A percentile compares a stretch with the other conserved stretches of the same genome.
These are phyloP conservation scores for Cardamine resedifolia DNA, from an alignment of 345 rosid species.

Conservation along the genomic window DNA sequence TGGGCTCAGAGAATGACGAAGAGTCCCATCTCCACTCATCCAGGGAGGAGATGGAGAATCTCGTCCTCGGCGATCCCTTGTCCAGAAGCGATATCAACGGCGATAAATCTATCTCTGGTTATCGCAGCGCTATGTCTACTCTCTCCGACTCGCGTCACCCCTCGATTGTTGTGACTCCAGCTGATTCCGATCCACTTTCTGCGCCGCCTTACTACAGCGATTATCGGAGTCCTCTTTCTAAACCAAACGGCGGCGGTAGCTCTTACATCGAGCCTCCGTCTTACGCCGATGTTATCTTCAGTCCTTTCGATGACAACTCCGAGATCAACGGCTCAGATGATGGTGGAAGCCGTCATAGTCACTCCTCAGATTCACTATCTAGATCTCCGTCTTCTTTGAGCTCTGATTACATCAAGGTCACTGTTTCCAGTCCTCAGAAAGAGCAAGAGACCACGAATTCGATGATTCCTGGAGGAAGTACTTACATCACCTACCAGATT, in stretches of 20 bases:
- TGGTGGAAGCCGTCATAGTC: constrained; percentile 38
- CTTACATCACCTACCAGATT: constrained; percentile 69
- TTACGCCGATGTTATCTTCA: constrained; percentile 80
- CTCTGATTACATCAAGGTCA: constrained; percentile 65
- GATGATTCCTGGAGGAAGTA: constrained; percentile 64
- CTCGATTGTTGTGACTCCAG: constrained; percentile 46
- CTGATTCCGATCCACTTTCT: constrained; percentile 80
- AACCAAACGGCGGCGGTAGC: constrained; percentile 35
- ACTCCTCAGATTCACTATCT: constrained; percentile 46
- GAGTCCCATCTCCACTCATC: constrained; percentile 54
- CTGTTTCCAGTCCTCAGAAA: constrained; percentile 84
- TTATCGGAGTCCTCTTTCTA: constrained; percentile 28
- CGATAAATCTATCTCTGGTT: constrained; percentile 44
- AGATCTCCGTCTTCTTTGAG: constrained; percentile 58
- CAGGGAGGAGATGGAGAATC: constrained; percentile 72
- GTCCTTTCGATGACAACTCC: constrained; percentile 66
- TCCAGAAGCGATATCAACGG: constrained; percentile 24
- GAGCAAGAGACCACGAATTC: constrained; percentile 78
- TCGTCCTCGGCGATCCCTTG: constrained; percentile 46
- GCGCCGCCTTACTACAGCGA: constrained; percentile 25
- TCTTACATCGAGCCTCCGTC: constrained; percentile 92
- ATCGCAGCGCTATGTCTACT: constrained; percentile 67
- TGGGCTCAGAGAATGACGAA: constrained; percentile 75
- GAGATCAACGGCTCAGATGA: constrained; percentile 65
- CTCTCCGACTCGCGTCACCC: constrained; percentile 57